Base-by-base conservation (phyloP, 352 stramenopile species). In the Pythium myriotylum region DNA sequence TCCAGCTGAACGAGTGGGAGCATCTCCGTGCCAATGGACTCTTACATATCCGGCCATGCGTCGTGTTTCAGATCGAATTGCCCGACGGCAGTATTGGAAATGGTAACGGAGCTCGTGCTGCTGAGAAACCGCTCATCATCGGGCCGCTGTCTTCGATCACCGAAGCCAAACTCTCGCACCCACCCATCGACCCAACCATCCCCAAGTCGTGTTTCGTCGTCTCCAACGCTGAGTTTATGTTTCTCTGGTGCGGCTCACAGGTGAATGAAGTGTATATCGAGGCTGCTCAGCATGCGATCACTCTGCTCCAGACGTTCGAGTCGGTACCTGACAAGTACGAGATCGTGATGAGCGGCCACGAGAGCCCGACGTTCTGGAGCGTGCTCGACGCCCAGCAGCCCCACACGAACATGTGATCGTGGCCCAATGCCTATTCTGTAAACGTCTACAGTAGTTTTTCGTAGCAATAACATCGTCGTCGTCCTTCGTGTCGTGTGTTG, bases 1-100 rank as follows among this genome's bases (percentile, higher is more conserved):
- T 96, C 61, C 88, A 96, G 63, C 62, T 96, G 10, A 95, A 84
- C 32, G 88, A 96, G 65, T 96, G 88, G 88, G 86, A 95, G 48
- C 76, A 89, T 17, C 60, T 89, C 35, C 84, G 84, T 29, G 59
- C 74, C 37, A 65, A 80, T 29, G 78, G 81, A 24, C 62, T 65
- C 24, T 59, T 90, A 27, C 68, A 76, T 32, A 70, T 89, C 37
- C 67, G 90, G 55, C 59, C 73, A 2, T 64, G 77, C 1, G 73
- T 89, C 8, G 66, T 92, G 19, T 95, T 91, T 65, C 81, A 82
- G 23, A 74, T 95, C 10, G 86, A 91, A n/a, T 61, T 89, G 26
- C 67, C 81, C 9, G 53, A 67, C 16, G 79, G 73, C n/a, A 57
- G 35, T 26, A 74, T 53, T 16, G 74, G 76, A 40, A 76, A 72